Evolutionary conservation across 2,329 filamentous ascomycete genomes (phyloP).

Genomic region (Fusarium sp.): DNA sequence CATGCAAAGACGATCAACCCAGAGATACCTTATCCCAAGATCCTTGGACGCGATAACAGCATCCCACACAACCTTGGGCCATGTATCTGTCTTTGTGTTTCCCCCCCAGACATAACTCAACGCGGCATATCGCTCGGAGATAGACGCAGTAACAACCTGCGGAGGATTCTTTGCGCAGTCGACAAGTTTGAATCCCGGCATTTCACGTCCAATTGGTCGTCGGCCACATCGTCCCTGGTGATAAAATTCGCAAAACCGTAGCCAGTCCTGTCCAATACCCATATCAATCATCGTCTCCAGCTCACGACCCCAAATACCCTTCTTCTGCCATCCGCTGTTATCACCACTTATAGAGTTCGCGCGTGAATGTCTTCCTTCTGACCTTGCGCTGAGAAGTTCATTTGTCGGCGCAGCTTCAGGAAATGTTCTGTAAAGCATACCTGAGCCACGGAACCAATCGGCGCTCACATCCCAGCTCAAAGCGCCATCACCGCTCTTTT

Average conservation of each 20-base stretch:
- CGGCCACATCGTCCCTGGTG: conserved; percentile 50
- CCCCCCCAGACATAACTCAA: conserved; percentile 54
- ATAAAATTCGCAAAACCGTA: conserved; percentile 50
- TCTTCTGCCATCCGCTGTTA: conserved; percentile 44
- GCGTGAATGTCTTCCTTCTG: conserved; percentile 35
- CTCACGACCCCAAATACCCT: conserved; percentile 51
- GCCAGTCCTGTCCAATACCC: conserved; percentile 48
- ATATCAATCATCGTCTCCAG: conserved; percentile 47
- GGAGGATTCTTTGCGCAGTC: conserved; percentile 51
- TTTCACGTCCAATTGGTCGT: conserved; percentile 37
- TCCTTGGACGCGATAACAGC: conserved; percentile 47
- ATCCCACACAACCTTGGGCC: conserved; percentile 50
- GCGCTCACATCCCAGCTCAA: conserved; percentile 47
- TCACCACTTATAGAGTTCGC: conserved; percentile 36
- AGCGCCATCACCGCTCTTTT: conserved; percentile 46
- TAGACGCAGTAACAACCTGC: conserved; percentile 43
- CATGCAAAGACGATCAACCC: conserved; percentile 54
- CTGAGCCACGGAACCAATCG: conserved; percentile 49
- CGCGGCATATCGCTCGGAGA: conserved; percentile 48
- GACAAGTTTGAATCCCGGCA: conserved; percentile 49
- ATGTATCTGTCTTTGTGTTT: conserved; percentile 38
- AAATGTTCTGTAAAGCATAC: conserved; percentile 50
- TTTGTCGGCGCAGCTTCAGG: conserved; percentile 39
- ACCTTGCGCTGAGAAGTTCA: conserved; percentile 42
- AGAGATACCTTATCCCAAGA: conserved; percentile 52